Evolutionary conservation across 2,329 filamentous ascomycete species (phyloP).

Genomic region (Aspergillus ruber): DNA sequence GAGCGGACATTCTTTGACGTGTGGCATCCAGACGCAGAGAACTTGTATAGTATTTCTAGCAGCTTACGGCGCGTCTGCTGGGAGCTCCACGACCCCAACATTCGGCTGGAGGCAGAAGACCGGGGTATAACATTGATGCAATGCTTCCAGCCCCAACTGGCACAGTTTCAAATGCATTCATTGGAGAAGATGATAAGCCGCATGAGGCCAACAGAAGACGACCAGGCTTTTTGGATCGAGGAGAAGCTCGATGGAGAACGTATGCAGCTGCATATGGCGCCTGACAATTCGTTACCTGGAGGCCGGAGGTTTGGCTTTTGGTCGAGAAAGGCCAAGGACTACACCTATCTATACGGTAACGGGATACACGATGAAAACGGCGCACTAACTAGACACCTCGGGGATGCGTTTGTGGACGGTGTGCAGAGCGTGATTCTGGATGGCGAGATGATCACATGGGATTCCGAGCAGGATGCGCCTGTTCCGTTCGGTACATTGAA

Average conservation of each 20-base stretch:
- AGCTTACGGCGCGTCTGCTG: constrained; percentile 88
- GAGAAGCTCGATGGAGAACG: constrained; percentile 96
- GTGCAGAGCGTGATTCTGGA: constrained; percentile 87
- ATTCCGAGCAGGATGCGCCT: constrained; percentile 74
- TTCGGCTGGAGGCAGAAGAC: constrained; percentile 68
- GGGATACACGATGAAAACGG: constrained; percentile 67
- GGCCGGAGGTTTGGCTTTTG: constrained; percentile 77
- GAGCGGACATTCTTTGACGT: constrained; percentile 81
- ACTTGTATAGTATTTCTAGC: constrained; percentile 81
- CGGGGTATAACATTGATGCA: constrained; percentile 77
- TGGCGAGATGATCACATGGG: constrained; percentile 98
- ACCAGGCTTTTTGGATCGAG: constrained; percentile 87
- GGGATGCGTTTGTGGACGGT: constrained; percentile 66
- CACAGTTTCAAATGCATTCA: constrained; percentile 79
- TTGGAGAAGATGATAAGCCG: constrained; percentile 72
- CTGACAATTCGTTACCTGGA: constrained; percentile 61
- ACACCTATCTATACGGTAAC: constrained; percentile 86
- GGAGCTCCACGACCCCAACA: constrained; percentile 71
- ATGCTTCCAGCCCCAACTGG: constrained; percentile 92
- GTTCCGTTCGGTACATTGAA: constrained; percentile 91
- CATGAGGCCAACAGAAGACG: constrained; percentile 60
- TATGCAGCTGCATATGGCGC: constrained; percentile 89
- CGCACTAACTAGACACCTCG: constrained; percentile 72
- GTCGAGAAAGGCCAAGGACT: constrained; percentile 94
- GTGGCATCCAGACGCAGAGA: constrained; percentile 73